Base-by-base conservation (phyloP, 331 rosid genomes). In the Stylosanthes scabra region DNA sequence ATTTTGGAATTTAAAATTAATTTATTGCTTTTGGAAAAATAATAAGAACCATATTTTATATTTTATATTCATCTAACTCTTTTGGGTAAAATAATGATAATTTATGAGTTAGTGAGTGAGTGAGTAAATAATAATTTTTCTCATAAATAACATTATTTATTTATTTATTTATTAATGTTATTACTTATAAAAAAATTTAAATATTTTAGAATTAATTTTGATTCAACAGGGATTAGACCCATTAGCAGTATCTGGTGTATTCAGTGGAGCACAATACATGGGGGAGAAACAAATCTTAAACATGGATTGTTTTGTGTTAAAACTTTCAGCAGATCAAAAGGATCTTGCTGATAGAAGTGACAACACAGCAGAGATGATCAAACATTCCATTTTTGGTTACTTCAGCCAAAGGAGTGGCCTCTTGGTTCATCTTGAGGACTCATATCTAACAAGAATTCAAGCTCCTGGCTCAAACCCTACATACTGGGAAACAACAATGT, bases 401-500 rank as follows among this genome's bases (percentile, higher is more conserved):
- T 94, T 94, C 72, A 88, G 97, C 81, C 99, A 94, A 80, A 79
- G 87, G 70, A 90, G 88, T 75, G 97, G 99, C 2, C 85, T 91
- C 2, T 72, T 94, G 1, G 96, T 88, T 28, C 42, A 75, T 61
- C 63, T 94, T 2, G 97, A 91, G 69, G 99, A 94, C 71, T 94
- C 99, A 1, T 91, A 89, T 72, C 77, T 94, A 2, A 94, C 96
- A 15, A 84, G 97, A 77, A 91, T 94, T 61, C 99, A 94, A 66
- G 83, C 92, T 15, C 96, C 94, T 54, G 99, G 99, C 11, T 63
- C 88, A 16, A 79, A 86, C 49, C 96, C 97, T 7, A 86, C 79
- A 41, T 94, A 94, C 29, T 94, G 99, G 99, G 99, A 94, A 77
- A 94, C 99, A 25, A 78, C 99, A 9, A 94, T 94, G 97, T 85